Base-by-base conservation (phyloP, 495 filamentous ascomycete species). In the Elasticomyces elasticus region DNA sequence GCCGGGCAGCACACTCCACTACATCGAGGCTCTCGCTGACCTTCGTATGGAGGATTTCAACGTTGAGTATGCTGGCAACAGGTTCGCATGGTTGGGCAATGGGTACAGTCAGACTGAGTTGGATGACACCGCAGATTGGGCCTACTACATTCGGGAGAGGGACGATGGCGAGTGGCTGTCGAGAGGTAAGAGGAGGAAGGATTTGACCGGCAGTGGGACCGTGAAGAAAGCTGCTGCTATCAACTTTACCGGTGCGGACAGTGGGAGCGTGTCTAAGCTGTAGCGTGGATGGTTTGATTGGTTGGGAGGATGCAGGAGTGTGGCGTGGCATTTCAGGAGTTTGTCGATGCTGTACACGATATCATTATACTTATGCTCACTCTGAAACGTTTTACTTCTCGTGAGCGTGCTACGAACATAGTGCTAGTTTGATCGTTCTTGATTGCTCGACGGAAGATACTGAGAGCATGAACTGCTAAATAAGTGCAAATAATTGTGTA, bases 111-210 rank as follows among this genome's bases (percentile, higher is more conserved):
- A 49, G 28, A 57, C 48, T 19, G 59, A 61, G 44, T 25, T 57
- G 49, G 51, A 61, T 37, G 31, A 72, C 1, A 68, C 63, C 19
- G 62, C 64, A 4, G 71, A 74, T 47, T 64, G 64, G 64, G 72
- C 61, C 3, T 69, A 61, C 35, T 74, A 74, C 60, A 69, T 72
- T 42, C 62, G 70, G 2, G 61, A 70, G 2, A 17, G 61, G 23
- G 71, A 74, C 54, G 72, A 72, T 43, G 66, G 61, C 15, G 60
- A 64, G 51, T 61, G 58, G 40, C 24, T 66, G 17, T 61, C 55
- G 26, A 60, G 61, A 50, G 61, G 55, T 5, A 52, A 55, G 55
- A 61, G 59, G 57, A 50, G 62, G 56, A 58, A 64, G 51, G 28
- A 62, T n/a, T 54, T 67, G 38, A 67, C 64, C 15, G 58, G 53